phyloP scores from a whole-genome alignment of 495 filamentous ascomycete species.

The Penicillium odoratum region DNA sequence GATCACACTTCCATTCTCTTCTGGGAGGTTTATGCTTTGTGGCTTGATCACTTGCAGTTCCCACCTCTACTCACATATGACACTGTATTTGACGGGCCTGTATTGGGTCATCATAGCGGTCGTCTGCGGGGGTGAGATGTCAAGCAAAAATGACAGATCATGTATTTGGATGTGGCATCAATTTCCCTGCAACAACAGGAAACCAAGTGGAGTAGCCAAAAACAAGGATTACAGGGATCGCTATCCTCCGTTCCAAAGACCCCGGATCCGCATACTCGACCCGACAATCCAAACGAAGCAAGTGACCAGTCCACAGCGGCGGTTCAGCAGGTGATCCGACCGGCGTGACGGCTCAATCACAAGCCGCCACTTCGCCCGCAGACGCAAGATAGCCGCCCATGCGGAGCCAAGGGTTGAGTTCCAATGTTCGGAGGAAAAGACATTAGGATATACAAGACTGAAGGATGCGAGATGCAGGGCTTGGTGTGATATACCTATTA shows the following conservation, averaged over 20 bases:
- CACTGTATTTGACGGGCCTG: not conserved
- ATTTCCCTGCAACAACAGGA: too few relatives aligned
- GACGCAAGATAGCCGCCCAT: conserved; percentile 4
- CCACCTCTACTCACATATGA: not conserved
- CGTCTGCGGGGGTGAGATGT: not conserved
- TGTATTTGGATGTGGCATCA: not conserved
- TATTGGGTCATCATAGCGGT: too few relatives aligned
- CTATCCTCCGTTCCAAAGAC: not conserved
- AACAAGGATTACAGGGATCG: not conserved
- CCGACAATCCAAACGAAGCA: not conserved
- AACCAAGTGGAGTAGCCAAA: not conserved
- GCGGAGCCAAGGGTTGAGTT: not conserved
- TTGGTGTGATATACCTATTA: not conserved
- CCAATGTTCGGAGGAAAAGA: not conserved
- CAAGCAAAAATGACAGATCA: not conserved
- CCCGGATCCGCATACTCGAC: not conserved
- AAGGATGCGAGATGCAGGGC: not conserved
- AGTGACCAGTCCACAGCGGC: not conserved
- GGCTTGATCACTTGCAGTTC: conserved; percentile 2
- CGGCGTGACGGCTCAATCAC: not conserved
- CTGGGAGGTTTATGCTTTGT: conserved; percentile 1
- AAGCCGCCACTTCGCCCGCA: not conserved
- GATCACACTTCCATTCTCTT: not conserved
- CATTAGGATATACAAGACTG: not conserved
- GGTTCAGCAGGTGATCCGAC: not conserved